Base-by-base conservation (phyloP, 768 basidiomycete genomes). In the Pulveroboletus sp. region DNA sequence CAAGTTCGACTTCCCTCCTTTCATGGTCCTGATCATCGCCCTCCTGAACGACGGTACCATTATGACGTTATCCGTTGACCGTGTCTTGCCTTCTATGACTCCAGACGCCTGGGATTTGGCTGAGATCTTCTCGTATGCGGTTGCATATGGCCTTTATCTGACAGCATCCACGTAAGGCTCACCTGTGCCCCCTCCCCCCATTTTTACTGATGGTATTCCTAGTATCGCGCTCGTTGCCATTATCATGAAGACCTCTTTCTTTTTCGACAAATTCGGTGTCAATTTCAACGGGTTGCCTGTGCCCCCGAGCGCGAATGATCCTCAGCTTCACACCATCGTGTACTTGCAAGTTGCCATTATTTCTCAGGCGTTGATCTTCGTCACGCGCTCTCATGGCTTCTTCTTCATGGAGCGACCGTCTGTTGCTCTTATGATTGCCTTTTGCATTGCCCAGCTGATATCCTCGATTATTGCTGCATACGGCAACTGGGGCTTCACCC, bases 1-100 rank as follows among this genome's bases (percentile, higher is more conserved):
- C 85, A 82, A 86, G 77, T 93, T 95, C 73, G 89, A 96, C 71
- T 98, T 98, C 92, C 95, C 95, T 58, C 93, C 95, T 12, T 98
- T 98, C 83, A 98, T 97, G 95, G 84, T 98, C 59, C 87, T 98
- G 69, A 91, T 97, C 70, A 93, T 98, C 58, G 95, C 95, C 50
- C 79, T 97, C 31, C 76, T 96, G 60, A 98, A 98, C 71, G 95
- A 98, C 67, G 95, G 95, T 67, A 97, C 95, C 55, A 97, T 98
- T 79, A 96, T 98, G 93, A 98, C 95, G 7, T 79, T 97, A 50
- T 91, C 89, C 6, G 86, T 95, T 36, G 95, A 98, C 70, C 90
- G 95, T 65, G 95, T 97, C 48, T 71, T 98, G 59, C 95, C 95
- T 19, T 93, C 91, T 31, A 84, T 76, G 72, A 86, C 87, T 13